phyloP scores from a whole-genome alignment of 106 monocot genomes.

The Vanilla planifolia region DNA sequence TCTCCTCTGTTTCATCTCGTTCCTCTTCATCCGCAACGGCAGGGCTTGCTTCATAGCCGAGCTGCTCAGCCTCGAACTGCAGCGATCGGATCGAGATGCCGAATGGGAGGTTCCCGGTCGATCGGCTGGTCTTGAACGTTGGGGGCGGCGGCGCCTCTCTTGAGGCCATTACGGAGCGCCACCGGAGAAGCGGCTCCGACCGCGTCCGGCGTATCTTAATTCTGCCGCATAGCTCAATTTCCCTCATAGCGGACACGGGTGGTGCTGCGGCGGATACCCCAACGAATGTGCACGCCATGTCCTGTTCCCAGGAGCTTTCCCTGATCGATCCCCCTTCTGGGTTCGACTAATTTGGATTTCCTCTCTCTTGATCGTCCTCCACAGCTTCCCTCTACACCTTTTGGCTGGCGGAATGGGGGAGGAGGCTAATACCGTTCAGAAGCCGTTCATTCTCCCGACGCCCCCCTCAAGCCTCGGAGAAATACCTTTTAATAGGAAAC shows the following conservation, averaged over 20 bases:
- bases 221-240: background rate
- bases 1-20: background rate
- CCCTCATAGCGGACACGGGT: background rate
- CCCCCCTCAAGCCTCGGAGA: too few species aligned
- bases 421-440: too few species aligned
- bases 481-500: too few species aligned
- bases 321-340: too few species aligned
- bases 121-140: constrained; percentile 29
- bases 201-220: constrained; percentile 40
- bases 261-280: background rate
- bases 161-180: constrained; percentile 17
- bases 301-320: background rate
- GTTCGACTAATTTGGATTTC: too few species aligned
- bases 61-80: background rate
- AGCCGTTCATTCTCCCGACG: too few species aligned
- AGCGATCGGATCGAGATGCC: constrained; percentile 5
- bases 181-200: constrained; percentile 59
- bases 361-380: too few species aligned
- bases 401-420: too few species aligned
- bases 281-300: background rate
- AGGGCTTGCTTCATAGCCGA: background rate
- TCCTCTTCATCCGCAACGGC: constrained; percentile 12
- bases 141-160: constrained; percentile 7
- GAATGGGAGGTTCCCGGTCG: constrained; percentile 32
- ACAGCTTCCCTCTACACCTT: too few species aligned